Percentiles rank a stretch among this genome's conserved stretches.
phyloP scores from a whole-genome alignment of 345 rosid genomes.

The Gossypium arboreum region DNA sequence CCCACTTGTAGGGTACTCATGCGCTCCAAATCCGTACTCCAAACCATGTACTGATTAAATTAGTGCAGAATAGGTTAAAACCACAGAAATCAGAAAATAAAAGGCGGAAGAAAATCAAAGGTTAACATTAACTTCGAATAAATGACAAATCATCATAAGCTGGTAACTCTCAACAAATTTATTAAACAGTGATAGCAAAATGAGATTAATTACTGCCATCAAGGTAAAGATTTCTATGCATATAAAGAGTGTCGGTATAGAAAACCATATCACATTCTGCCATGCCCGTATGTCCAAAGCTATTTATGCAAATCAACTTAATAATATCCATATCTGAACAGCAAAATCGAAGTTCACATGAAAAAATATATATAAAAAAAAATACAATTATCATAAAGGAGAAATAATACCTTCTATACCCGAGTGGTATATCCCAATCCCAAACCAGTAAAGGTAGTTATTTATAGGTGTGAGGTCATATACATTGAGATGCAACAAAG shows the following conservation, averaged over 20 bases:
- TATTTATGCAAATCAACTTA: neutral
- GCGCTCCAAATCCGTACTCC: constrained; percentile 95
- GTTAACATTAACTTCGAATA: neutral
- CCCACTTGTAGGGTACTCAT: constrained; percentile 77
- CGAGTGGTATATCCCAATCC: constrained; percentile 92
- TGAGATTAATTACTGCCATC: neutral
- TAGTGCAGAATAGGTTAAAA: constrained; percentile 17
- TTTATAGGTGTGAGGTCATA: constrained; percentile 94
- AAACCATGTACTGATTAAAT: constrained; percentile 65
- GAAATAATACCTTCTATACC: constrained; percentile 70
- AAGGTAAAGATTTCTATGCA: neutral
- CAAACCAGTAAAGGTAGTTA: constrained; percentile 86
- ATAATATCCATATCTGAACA: constrained; percentile 3
- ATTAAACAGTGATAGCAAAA: neutral
- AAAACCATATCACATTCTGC: neutral
- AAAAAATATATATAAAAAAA: neutral
- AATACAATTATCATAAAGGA: constrained; percentile 5
- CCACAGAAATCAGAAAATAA: neutral
- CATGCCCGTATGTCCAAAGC: neutral
- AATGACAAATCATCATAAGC: neutral
- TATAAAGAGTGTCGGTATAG: neutral
- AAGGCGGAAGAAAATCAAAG: neutral
- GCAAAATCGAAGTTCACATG: neutral
- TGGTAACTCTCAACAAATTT: neutral
- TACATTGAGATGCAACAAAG: constrained; percentile 67